Conservation (phyloP, 371 early-diverging fungal genomes). For the Mortierella sp. region DNA sequence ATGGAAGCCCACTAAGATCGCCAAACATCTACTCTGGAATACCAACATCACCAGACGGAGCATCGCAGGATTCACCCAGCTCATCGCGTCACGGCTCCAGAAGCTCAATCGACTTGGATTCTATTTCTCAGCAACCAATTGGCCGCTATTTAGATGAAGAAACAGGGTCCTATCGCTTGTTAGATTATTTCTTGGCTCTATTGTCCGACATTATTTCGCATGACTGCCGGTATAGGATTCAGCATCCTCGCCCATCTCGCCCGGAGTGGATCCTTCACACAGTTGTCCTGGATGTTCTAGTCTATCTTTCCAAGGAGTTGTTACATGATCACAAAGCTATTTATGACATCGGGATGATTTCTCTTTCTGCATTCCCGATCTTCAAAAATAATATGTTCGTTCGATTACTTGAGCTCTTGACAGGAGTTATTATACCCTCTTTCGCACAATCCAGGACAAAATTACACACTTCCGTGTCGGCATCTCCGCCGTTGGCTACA, state of each 20-base stretch:
- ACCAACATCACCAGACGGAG: slow-evolving; percentile 29
- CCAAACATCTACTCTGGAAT: slow-evolving; percentile 9
- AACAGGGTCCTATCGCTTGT: slow-evolving; percentile 31
- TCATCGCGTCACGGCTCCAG: slow-evolving; percentile 35
- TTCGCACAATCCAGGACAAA: slow-evolving; percentile 40
- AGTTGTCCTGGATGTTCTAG: slow-evolving; percentile 63
- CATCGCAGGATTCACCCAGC: slow-evolving; percentile 28
- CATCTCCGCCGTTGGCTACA: slow-evolving; percentile 15
- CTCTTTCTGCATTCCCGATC: slow-evolving; percentile 45
- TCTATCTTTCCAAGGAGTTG: slow-evolving; percentile 29
- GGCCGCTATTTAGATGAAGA: slow-evolving; percentile 38
- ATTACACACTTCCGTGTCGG: neutral
- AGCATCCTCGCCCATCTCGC: slow-evolving; percentile 67
- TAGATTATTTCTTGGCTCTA: slow-evolving; percentile 55
- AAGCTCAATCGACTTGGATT: slow-evolving; percentile 37
- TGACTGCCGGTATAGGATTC: slow-evolving; percentile 67
- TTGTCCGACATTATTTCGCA: slow-evolving; percentile 67
- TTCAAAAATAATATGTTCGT: slow-evolving; percentile 42
- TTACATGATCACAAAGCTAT: slow-evolving; percentile 46
- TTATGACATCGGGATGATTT: slow-evolving; percentile 49
- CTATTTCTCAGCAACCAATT: slow-evolving; percentile 13
- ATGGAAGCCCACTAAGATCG: slow-evolving; percentile 33
- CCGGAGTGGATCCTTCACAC: slow-evolving; percentile 69
- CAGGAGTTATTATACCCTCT: slow-evolving; percentile 45
- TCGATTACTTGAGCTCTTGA: slow-evolving; percentile 42